Conservation (phyloP, 2,329 filamentous ascomycete species). For the Pseudogymnoascus sp. region DNA sequence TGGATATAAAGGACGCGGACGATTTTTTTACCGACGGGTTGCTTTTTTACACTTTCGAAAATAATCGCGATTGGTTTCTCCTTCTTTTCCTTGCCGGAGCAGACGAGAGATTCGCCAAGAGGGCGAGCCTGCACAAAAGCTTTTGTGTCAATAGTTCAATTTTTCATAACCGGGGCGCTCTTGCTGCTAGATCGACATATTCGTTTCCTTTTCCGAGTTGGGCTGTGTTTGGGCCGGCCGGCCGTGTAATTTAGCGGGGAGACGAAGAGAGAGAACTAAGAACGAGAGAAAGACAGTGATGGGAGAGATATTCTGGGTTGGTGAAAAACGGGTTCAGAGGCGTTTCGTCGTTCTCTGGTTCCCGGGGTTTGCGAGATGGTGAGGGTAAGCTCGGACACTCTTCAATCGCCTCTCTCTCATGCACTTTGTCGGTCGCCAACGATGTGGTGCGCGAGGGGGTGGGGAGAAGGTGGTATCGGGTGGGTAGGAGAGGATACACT, state of each 20-base stretch:
- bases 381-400: slow-evolving; percentile 12
- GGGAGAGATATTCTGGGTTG: neutral
- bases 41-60: slow-evolving; percentile 22
- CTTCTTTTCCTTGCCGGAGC: slow-evolving; percentile 21
- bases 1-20: slow-evolving; percentile 16
- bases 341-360: neutral
- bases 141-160: slow-evolving; percentile 27
- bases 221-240: slow-evolving; percentile 23
- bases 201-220: slow-evolving; percentile 5
- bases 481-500: slow-evolving; percentile 19
- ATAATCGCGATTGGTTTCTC: slow-evolving; percentile 24
- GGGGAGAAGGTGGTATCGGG: slow-evolving; percentile 12
- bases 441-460: slow-evolving; percentile 12
- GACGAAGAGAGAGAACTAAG: neutral
- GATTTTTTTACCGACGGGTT: slow-evolving; percentile 24
- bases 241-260: slow-evolving; percentile 24
- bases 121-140: slow-evolving; percentile 23
- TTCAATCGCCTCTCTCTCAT: neutral
- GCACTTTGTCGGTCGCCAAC: slow-evolving; percentile 20
- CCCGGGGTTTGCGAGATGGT: slow-evolving; percentile 13
- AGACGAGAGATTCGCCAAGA: slow-evolving; percentile 17
- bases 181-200: slow-evolving; percentile 9
- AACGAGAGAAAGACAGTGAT: neutral
- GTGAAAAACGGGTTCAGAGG: neutral
- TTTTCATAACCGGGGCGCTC: slow-evolving; percentile 14